These are phyloP conservation scores for Melastoma candidum DNA, from an alignment of 441 rosid genomes.

Conservation along the genomic window DNA sequence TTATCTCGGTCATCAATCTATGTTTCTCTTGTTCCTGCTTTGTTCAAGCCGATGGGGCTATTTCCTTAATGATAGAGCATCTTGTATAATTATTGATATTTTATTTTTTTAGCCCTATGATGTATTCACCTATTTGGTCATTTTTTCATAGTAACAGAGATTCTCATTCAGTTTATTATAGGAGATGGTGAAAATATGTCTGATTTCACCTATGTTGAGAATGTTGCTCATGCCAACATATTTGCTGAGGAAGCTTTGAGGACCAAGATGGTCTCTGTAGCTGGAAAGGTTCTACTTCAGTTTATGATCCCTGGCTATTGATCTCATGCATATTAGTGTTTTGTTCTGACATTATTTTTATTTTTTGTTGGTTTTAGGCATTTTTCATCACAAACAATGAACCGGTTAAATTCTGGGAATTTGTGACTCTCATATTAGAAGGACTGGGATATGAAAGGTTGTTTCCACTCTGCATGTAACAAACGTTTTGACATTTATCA, in stretches of 20 bases:
- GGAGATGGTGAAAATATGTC: conserved; percentile 79
- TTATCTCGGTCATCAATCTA: too few relatives aligned
- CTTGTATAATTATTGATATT: too few relatives aligned
- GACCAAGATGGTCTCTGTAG: conserved; percentile 53
- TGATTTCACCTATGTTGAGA: conserved; percentile 81
- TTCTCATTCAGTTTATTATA: conserved; percentile 67
- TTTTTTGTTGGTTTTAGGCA: conserved; percentile 43
- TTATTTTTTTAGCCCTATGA: too few relatives aligned
- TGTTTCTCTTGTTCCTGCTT: too few relatives aligned
- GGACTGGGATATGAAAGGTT: conserved; percentile 86
- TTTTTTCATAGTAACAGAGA: conserved; percentile 26
- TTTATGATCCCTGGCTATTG: conserved; percentile 1
- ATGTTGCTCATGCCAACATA: conserved; percentile 76
- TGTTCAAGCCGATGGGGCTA: too few relatives aligned
- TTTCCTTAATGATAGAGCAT: too few relatives aligned
- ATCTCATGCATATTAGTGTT: conserved; percentile 1
- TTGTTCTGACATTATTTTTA: neutral
- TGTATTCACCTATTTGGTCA: too few relatives aligned
- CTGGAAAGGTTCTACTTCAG: conserved; percentile 63
- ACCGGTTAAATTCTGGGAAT: conserved; percentile 72
- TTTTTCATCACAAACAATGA: conserved; percentile 79
- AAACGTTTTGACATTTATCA: too few relatives aligned
- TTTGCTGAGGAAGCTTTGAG: conserved; percentile 73
- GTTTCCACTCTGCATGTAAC: conserved; percentile 10
- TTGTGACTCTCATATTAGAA: conserved; percentile 49